Conservation (phyloP, 2,329 filamentous ascomycete species). For the Setomelanomma holmii region DNA sequence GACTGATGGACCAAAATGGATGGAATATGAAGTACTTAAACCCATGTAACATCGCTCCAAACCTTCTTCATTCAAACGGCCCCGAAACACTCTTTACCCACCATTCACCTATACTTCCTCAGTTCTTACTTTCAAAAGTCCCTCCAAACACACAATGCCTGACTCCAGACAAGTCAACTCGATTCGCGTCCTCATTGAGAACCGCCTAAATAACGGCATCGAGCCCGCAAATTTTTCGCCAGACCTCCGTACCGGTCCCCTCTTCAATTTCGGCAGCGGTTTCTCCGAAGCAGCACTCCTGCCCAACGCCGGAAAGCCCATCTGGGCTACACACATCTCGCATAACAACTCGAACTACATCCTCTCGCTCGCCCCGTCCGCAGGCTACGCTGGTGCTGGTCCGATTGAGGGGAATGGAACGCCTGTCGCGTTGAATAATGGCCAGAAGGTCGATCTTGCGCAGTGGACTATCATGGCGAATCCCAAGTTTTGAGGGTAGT, state of each 20-base stretch:
- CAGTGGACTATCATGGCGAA: constrained; percentile 5
- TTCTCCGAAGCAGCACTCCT: not conserved
- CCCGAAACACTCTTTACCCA: not conserved
- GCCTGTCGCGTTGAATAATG: constrained; percentile 1
- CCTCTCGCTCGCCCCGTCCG: not conserved
- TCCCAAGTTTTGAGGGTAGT: not conserved
- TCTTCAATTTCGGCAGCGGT: constrained; percentile 4
- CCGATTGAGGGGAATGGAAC: not conserved
- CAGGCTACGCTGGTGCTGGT: not conserved
- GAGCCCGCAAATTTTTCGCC: constrained; percentile 1
- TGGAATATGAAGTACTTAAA: not conserved
- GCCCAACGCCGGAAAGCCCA: not conserved
- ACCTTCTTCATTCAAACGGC: not conserved
- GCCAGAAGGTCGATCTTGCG: constrained; percentile 4
- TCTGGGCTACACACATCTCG: constrained; percentile 5
- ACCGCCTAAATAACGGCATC: constrained; percentile 1
- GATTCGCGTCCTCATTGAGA: not conserved
- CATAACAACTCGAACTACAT: constrained; percentile 2
- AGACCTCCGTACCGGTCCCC: not conserved
- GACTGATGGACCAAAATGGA: not conserved
- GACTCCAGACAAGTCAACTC: not conserved
- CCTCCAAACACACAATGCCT: not conserved
- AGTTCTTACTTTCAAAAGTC: not conserved
- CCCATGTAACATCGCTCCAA: not conserved
- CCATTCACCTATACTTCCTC: not conserved